Evolutionary conservation across 2,329 filamentous ascomycete species (phyloP), one percentile per base, ranked within the genome.

Genomic region (Epichloe sylvatica): DNA sequence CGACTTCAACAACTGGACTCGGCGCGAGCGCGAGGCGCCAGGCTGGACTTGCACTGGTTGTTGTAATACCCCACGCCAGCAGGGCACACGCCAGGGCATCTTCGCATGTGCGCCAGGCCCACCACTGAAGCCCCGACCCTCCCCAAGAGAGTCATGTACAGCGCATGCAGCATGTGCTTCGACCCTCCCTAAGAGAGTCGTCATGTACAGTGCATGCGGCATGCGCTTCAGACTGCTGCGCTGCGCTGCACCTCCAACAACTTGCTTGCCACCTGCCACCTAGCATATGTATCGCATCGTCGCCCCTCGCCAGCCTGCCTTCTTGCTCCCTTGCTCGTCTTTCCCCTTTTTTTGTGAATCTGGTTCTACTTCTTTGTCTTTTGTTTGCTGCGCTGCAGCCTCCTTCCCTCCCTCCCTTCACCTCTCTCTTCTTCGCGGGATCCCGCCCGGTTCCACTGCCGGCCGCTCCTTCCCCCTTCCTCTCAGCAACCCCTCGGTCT

Each of bases 111-210:
- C 39, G 39, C 39, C 39, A 21, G 12, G 12, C 39, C 23, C 41
- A 30, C 25, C 37, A 17, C n/a, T 11, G 25, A 30, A 11, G 25
- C 25, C 25, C 25, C 30, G 8, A 30, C 30, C 30, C 9, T 11
- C 9, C 9, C 30, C 11, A 30, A 11, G 8, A 30, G 25, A 11
- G 1, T 11, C 15, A 37, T 30, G 3, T 30, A n/a, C n/a, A 6
- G 25, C 30, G 34, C 45, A 47, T 47, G 40, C 40, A 40, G 47
- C 35, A 48, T 48, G 38, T 50, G 25, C 8, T 30, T 30, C 25
- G 19, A 25, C 25, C 25, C 7, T 8, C 25, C 25, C 25, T 8
- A 8, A 8, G 7, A 25, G 23, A 4, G 1, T 11, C 15, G n/a
- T n/a, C n/a, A 37, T 30, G 3, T 30, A n/a, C n/a, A 6, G 25